Base-by-base conservation (phyloP, 805 yeast genomes). In the Alloascoidea africana region DNA sequence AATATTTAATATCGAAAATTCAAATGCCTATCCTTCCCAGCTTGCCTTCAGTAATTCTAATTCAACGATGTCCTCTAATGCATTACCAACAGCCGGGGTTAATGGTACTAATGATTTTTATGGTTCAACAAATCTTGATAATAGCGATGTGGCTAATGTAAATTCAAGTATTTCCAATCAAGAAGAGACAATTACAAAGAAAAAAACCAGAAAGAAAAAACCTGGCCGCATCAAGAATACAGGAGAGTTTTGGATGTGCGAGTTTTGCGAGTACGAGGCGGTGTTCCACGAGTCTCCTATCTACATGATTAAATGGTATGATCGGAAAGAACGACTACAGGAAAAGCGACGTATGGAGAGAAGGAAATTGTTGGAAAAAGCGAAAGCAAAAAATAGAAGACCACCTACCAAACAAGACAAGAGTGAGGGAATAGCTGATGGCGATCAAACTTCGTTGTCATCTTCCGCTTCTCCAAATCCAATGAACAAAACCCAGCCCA, bases 241-340 rank as follows among this genome's bases (percentile, higher is more conserved):
- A 23, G 30, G 30, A 8, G 30, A 23, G n/a, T 23, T 23, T 23
- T 34, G 36, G 36, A 8, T 62, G 42, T 70, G 76, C 46, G 51
- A 67, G 42, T 61, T 70, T 38, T 70, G 76, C 50, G 73, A 69
- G 44, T 70, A 68, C 48, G 70, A 68, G 46, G 58, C 62, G 37
- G 61, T 68, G 2, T 70, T 60, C 48, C 75, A 76, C 1, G 53
- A 51, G 34, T 65, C 67, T 36, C 76, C 76, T 0, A 50, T 52
- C 16, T 67, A 68, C 46, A 61, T 66, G 62, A 65, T 69, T 41
- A 65, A 62, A 46, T 65, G 71, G 67, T 65, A 65, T 41, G 66
- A 68, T 40, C 8, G n/a, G 11, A 14, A 14, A 15, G 34, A 50
- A 53, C 36, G 49, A 55, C 34, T 46, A 55, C 32, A 41, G 36